phyloP scores from a whole-genome alignment of 129 eudicot species.

The Flaveria linearis region DNA sequence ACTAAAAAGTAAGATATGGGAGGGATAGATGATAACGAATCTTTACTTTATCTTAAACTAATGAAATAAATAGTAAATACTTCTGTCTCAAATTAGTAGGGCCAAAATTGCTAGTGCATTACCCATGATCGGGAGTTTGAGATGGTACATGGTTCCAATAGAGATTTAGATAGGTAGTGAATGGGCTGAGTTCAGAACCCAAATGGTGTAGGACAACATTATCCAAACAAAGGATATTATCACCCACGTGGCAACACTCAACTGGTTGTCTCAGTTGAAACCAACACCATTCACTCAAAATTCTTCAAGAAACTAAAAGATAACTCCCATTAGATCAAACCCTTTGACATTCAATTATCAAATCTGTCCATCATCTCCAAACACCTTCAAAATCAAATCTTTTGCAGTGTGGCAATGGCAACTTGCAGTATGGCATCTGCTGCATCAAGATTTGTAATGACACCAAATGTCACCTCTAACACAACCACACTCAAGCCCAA shows the following conservation, averaged over 20 bases:
- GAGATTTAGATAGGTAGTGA: slow-evolving; percentile 33
- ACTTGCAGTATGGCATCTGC: slow-evolving; percentile 75
- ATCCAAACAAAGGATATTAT: slow-evolving; percentile 66
- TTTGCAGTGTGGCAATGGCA: slow-evolving; percentile 21
- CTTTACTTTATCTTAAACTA: no score
- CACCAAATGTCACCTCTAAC: slow-evolving; percentile 51
- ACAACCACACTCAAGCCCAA: slow-evolving; percentile 29
- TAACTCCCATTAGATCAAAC: slow-evolving; percentile 36
- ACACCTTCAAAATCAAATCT: slow-evolving; percentile 10
- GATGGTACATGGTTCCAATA: slow-evolving; percentile 3
- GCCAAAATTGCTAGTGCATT: neutral
- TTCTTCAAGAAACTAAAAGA: slow-evolving; percentile 43
- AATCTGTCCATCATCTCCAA: slow-evolving; percentile 11
- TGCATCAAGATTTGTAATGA: slow-evolving; percentile 61
- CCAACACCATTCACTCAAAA: slow-evolving; percentile 41
- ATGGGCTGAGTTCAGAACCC: slow-evolving; percentile 23
- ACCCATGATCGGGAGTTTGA: neutral
- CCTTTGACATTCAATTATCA: slow-evolving; percentile 25
- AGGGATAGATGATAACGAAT: no score
- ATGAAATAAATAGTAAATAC: neutral
- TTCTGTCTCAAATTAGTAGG: neutral
- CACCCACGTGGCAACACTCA: slow-evolving; percentile 53
- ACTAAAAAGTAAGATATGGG: no score
- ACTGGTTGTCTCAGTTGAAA: slow-evolving; percentile 49
- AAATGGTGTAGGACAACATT: slow-evolving; percentile 39